These are phyloP conservation scores for Citrus sp. DNA, from an alignment of 345 rosid species.

Conservation along the genomic window DNA sequence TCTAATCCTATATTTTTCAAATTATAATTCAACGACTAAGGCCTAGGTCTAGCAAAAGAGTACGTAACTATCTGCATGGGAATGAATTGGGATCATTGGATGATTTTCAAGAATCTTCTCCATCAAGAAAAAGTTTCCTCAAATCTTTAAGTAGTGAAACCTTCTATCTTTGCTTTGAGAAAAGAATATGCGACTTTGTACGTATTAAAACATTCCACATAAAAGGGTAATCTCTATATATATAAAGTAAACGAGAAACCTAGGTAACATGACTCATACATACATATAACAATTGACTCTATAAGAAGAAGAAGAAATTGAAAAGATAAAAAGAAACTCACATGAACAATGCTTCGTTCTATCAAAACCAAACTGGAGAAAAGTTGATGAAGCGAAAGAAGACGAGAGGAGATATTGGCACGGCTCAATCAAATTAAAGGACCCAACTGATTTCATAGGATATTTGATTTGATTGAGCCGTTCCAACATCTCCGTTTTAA, in stretches of 20 bases:
- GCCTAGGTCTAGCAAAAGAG: not conserved
- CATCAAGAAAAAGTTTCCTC: not conserved
- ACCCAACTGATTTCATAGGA: constrained; percentile 34
- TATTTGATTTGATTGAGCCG: constrained; percentile 63
- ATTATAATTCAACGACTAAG: too few relatives aligned
- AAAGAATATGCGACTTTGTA: not conserved
- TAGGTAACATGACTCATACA: too few relatives aligned
- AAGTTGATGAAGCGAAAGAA: not conserved
- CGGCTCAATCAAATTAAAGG: constrained; percentile 80
- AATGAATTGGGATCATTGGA: not conserved
- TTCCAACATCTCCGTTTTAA: constrained; percentile 44
- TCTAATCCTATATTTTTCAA: not conserved
- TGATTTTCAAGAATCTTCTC: too few relatives aligned
- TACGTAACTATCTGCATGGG: not conserved
- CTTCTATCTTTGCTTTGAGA: not conserved
- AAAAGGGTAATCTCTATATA: too few relatives aligned
- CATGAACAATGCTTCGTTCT: not conserved
- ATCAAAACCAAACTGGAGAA: not conserved
- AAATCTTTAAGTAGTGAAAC: not conserved
- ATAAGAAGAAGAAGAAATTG: not conserved
- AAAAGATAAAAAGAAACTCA: not conserved
- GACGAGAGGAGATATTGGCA: constrained; percentile 50
- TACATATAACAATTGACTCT: not conserved
- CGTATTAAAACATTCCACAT: too few relatives aligned
- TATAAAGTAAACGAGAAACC: not conserved